Percentiles rank a stretch among this genome's conserved stretches.
Evolutionary conservation across 1,284 basidiomycete genomes (phyloP).

Genomic region (Naganishia cerealis): DNA sequence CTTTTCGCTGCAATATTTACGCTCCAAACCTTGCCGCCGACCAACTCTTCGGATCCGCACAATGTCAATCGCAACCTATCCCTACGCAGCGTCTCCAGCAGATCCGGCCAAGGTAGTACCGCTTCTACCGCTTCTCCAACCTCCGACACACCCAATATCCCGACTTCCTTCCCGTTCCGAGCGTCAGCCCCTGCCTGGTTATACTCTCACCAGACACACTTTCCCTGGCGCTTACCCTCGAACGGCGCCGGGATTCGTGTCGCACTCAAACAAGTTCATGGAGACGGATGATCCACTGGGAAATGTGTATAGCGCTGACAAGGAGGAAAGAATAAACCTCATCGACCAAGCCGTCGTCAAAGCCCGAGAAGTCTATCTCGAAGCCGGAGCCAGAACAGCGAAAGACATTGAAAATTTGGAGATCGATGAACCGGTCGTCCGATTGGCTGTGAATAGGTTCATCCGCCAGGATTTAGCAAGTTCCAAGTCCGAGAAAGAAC

Average conservation of each 20-base stretch:
- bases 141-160: constrained; percentile 29
- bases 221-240: constrained; percentile 71
- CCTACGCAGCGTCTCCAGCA: constrained; percentile 15
- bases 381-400: constrained; percentile 17
- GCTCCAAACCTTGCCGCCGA: neutral
- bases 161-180: constrained; percentile 43
- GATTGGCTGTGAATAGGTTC: constrained; percentile 64
- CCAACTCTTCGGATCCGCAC: neutral
- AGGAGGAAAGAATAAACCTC: constrained; percentile 46
- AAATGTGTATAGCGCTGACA: constrained; percentile 30
- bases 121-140: constrained; percentile 32
- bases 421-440: constrained; percentile 49
- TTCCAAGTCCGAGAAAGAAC: constrained; percentile 33
- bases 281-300: constrained; percentile 34
- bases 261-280: constrained; percentile 32
- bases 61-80: constrained; percentile 24
- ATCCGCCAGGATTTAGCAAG: constrained; percentile 31
- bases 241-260: constrained; percentile 42
- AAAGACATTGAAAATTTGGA: constrained; percentile 44
- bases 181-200: constrained; percentile 46
- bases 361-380: constrained; percentile 28
- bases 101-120: constrained; percentile 10
- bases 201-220: constrained; percentile 64
- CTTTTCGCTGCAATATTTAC: neutral
- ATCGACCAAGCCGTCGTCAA: constrained; percentile 37